Conservation (phyloP, 805 yeast species). For the Jamesozyma gamospora region DNA sequence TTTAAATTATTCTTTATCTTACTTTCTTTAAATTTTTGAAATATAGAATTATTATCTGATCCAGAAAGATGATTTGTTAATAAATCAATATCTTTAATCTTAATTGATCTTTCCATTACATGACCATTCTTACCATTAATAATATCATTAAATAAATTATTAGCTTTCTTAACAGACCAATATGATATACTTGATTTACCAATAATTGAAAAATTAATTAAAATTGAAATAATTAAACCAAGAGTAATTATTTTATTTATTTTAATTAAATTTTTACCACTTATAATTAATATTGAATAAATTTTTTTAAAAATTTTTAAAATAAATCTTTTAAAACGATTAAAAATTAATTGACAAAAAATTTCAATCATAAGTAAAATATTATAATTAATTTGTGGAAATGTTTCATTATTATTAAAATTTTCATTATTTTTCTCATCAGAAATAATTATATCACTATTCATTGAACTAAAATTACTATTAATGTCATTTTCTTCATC, state of each 20-base stretch:
- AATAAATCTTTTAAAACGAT: not conserved
- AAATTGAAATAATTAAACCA: conserved; percentile 35
- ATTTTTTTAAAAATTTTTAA: conserved; percentile 9
- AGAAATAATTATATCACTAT: not conserved
- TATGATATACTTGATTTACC: conserved; percentile 44
- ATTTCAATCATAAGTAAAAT: not conserved
- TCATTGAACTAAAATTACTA: not conserved
- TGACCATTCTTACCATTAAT: conserved; percentile 16
- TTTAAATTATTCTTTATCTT: conserved; percentile 9
- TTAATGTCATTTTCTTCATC: not conserved
- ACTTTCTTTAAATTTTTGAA: conserved; percentile 26
- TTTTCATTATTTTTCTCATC: not conserved
- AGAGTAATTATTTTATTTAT: conserved; percentile 34
- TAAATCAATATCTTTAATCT: conserved; percentile 45
- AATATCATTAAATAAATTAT: conserved; percentile 21
- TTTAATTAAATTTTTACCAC: conserved; percentile 6
- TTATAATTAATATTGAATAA: conserved; percentile 1
- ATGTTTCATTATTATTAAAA: not conserved
- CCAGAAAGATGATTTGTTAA: conserved; percentile 31
- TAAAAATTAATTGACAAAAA: not conserved
- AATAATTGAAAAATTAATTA: conserved; percentile 42
- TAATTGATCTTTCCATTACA: conserved; percentile 52
- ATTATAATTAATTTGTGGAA: not conserved
- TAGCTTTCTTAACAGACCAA: conserved; percentile 49
- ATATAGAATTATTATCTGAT: conserved; percentile 24